Percentiles rank a stretch among this genome's conserved stretches.
Evolutionary conservation across 2,329 filamentous ascomycete species (phyloP).

Genomic region (Alternaria sp.): DNA sequence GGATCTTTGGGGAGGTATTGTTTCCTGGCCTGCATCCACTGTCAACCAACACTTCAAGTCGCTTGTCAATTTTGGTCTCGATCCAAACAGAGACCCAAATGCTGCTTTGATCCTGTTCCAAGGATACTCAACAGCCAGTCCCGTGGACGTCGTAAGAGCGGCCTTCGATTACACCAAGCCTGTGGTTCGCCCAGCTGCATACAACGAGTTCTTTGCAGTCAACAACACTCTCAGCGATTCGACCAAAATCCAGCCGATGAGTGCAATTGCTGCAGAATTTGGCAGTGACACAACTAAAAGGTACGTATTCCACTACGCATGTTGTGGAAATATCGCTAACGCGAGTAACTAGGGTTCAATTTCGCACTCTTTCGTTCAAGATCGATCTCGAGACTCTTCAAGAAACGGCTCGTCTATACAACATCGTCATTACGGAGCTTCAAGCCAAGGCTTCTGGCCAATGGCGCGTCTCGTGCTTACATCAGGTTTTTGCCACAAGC

Average conservation of each 20-base stretch:
- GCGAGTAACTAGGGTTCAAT: neutral
- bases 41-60: conserved; percentile 24
- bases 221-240: conserved; percentile 5
- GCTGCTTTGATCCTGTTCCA: conserved; percentile 24
- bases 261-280: neutral
- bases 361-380: neutral
- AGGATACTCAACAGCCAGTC: conserved; percentile 2
- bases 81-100: conserved; percentile 10
- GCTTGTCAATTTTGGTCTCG: conserved; percentile 18
- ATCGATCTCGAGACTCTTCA: neutral
- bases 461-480: conserved; percentile 27
- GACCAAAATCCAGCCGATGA: neutral
- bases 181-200: neutral
- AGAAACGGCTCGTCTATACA: neutral
- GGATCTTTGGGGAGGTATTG: conserved; percentile 28
- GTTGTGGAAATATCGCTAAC: neutral
- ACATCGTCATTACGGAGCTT: neutral
- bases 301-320: neutral
- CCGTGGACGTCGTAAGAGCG: neutral
- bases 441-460: neutral
- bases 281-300: neutral
- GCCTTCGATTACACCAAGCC: conserved; percentile 2
- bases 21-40: conserved; percentile 17
- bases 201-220: neutral
- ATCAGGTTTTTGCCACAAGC: conserved; percentile 24